A percentile compares a stretch with the other conserved stretches of the same genome.
phyloP scores from a whole-genome alignment of 257 asterid genomes.

The Striga asiatica region DNA sequence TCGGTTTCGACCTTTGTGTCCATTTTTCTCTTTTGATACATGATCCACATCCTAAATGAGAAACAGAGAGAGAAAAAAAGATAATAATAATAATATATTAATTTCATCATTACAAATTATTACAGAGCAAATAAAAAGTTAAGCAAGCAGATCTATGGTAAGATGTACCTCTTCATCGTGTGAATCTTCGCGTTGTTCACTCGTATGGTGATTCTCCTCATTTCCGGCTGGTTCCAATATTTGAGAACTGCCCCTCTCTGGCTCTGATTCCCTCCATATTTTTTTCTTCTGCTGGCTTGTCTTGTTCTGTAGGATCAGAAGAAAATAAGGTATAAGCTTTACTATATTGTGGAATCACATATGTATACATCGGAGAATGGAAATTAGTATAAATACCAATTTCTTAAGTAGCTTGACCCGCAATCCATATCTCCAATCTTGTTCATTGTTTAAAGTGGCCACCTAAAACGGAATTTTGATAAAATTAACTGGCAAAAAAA shows the following conservation, averaged over 20 bases:
- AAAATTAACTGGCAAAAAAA: conserved; percentile 2
- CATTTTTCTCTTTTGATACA: conserved; percentile 43
- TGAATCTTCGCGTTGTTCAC: conserved; percentile 60
- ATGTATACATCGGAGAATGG: neutral
- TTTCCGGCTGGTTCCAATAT: conserved; percentile 35
- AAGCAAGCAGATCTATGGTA: too few relatives aligned
- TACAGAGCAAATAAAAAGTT: too few relatives aligned
- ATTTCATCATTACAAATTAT: too few relatives aligned
- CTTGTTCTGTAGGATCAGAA: conserved; percentile 34
- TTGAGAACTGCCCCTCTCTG: conserved; percentile 42
- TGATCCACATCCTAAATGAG: conserved; percentile 42
- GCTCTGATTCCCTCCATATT: conserved; percentile 52
- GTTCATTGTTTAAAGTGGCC: conserved; percentile 68
- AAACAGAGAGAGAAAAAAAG: neutral
- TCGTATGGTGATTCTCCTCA: conserved; percentile 46
- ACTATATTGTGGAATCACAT: neutral
- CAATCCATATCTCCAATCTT: conserved; percentile 95
- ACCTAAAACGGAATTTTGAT: conserved; percentile 35
- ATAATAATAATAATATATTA: neutral
- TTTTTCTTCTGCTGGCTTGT: conserved; percentile 52
- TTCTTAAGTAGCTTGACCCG: conserved; percentile 86
- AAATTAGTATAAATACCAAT: conserved; percentile 33
- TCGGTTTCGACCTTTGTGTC: conserved; percentile 39
- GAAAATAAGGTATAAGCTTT: neutral
- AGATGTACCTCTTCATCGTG: conserved; percentile 66